Evolutionary conservation across 73 alveolate genomes (phyloP), one percentile per base, ranked within the genome.

Genomic region (Paramecium pentaurelia): DNA sequence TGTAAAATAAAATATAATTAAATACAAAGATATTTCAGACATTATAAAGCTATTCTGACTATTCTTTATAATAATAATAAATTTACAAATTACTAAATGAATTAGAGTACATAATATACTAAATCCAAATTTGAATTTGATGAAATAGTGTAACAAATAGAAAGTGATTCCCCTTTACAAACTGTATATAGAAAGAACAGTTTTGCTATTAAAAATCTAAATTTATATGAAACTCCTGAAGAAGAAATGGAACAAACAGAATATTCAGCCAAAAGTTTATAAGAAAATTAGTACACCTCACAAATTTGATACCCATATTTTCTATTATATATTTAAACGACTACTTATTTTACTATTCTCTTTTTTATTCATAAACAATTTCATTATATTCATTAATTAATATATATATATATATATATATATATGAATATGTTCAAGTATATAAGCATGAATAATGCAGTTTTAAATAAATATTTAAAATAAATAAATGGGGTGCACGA

Each of bases 381-480:
- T 54, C 12, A 54, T 18, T 34, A 18, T 47, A 47, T 47, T 49
- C 70, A 54, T 54, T 1, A 18, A 54, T 18, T 54, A 22, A 22
- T 22, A 22, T 22, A 22, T 22, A 22, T 22, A 22, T 22, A 22
- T 22, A 22, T 22, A 22, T 22, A 22, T 22, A 54, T 54, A 4
- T 54, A 6, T 54, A 54, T 54, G 28, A 18, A 4, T 54, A 3
- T 54, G 70, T 54, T 54, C 9, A 54, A 16, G 70, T 18, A 4
- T 18, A 18, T 18, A 54, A 54, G 70, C 32, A 54, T 18, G 70
- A 54, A 18, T 54, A 4, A 54, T 54, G 32, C 36, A 54, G 70
- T 64, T 64, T 64, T 64, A 64, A 64, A 64, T 64, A 64, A 64
- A 64, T 64, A 64, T 64, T 64, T 64, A 64, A 64, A 64, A 64